A percentile compares a stretch with the other conserved stretches of the same genome.
These are phyloP conservation scores for Saccharomyces mikatae DNA, from an alignment of 805 yeast species.

Conservation along the genomic window DNA sequence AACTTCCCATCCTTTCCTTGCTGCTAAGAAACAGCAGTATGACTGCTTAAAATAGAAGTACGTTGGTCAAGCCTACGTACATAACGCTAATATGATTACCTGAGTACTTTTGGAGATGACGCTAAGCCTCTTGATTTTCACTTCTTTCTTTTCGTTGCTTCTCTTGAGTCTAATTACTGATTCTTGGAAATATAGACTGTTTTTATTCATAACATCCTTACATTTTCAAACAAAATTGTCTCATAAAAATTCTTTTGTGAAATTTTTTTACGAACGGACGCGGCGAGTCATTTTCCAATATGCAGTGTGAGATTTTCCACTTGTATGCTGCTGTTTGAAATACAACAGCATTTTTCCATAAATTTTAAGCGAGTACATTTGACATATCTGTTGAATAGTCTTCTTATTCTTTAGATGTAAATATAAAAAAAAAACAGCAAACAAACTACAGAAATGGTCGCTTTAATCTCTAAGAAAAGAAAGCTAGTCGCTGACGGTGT, in stretches of 20 bases:
- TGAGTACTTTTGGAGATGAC: too few relatives aligned
- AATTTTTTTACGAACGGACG: not conserved
- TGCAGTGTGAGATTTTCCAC: not conserved
- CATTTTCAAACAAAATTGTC: not conserved
- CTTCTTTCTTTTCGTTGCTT: not conserved
- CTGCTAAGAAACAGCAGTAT: too few relatives aligned
- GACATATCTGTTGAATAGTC: too few relatives aligned
- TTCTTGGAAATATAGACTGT: not conserved
- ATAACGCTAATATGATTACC: too few relatives aligned
- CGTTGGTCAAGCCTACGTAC: too few relatives aligned
- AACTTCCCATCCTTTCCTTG: too few relatives aligned
- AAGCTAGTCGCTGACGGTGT: constrained; percentile 99
- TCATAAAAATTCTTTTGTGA: not conserved
- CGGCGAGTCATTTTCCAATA: not conserved
- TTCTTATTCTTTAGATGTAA: too few relatives aligned
- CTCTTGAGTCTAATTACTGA: not conserved
- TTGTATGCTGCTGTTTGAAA: not conserved
- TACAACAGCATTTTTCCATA: not conserved
- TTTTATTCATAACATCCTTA: not conserved
- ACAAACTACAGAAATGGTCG: constrained; percentile 28
- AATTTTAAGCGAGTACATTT: not conserved
- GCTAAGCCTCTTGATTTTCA: not conserved
- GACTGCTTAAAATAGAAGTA: too few relatives aligned
- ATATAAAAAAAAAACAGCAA: constrained; percentile 2
- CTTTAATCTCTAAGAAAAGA: constrained; percentile 89